These are phyloP conservation scores for Collybia nuda DNA, from an alignment of 768 basidiomycete species.

Conservation along the genomic window DNA sequence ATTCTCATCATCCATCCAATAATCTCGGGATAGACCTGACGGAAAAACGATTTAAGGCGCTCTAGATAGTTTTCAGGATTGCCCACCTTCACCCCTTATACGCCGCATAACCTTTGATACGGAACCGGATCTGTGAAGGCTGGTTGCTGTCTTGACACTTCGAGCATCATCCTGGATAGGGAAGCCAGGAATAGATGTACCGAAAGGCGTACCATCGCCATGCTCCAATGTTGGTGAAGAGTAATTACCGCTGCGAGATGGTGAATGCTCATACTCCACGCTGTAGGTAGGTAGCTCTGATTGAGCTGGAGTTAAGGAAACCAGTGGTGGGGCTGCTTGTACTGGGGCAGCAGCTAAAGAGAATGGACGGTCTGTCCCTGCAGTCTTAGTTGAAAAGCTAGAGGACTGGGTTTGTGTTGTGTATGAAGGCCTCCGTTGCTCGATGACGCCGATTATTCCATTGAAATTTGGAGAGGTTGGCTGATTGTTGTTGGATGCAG, in stretches of 20 bases:
- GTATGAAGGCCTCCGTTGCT: conserved; percentile 63
- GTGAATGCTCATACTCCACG: conserved; percentile 60
- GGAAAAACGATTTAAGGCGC: background rate
- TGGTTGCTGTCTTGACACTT: conserved; percentile 75
- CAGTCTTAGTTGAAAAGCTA: conserved; percentile 44
- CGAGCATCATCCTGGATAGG: conserved; percentile 90
- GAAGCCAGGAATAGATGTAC: conserved; percentile 86
- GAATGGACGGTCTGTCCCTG: conserved; percentile 54
- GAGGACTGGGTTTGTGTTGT: conserved; percentile 46
- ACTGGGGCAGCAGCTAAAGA: conserved; percentile 54
- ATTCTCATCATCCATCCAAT: conserved; percentile 99
- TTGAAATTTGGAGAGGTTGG: conserved; percentile 26
- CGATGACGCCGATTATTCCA: conserved; percentile 25
- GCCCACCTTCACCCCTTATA: conserved; percentile 83
- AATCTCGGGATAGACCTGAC: conserved; percentile 84
- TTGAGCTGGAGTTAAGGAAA: conserved; percentile 83
- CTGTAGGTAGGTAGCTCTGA: conserved; percentile 75
- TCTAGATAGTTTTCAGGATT: conserved; percentile 9
- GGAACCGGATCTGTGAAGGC: conserved; percentile 73
- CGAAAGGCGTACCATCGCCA: conserved; percentile 56
- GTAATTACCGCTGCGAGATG: conserved; percentile 48
- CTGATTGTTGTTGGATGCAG: conserved; percentile 32
- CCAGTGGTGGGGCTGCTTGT: conserved; percentile 74
- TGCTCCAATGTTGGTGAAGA: conserved; percentile 56
- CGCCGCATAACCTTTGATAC: conserved; percentile 91